These are phyloP conservation scores for Rutstroemia sp. DNA, from an alignment of 2,329 filamentous ascomycete species.

Conservation along the genomic window DNA sequence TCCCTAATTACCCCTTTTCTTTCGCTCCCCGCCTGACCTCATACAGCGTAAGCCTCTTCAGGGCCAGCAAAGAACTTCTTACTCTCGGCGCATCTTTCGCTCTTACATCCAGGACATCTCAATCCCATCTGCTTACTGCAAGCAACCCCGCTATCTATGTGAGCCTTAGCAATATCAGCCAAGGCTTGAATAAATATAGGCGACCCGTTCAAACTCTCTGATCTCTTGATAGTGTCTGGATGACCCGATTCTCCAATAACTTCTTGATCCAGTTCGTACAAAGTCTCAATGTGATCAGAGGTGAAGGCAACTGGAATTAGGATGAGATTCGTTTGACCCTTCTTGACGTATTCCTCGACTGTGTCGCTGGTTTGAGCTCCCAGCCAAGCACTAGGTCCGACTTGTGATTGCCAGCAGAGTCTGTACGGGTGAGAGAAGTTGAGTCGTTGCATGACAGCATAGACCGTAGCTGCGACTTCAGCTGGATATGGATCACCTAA, in stretches of 20 bases:
- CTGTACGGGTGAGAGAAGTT: slow-evolving; percentile 86
- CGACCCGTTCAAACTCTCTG: slow-evolving; percentile 86
- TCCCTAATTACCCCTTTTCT: background rate
- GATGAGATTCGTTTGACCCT: slow-evolving; percentile 85
- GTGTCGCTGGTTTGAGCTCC: slow-evolving; percentile 88
- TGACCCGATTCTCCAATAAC: slow-evolving; percentile 84
- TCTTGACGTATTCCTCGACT: slow-evolving; percentile 80
- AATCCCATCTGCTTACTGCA: slow-evolving; percentile 83
- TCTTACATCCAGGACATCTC: slow-evolving; percentile 89
- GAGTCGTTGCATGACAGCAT: slow-evolving; percentile 91
- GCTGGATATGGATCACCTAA: slow-evolving; percentile 86
- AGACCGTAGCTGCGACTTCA: slow-evolving; percentile 91
- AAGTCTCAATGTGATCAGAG: slow-evolving; percentile 96
- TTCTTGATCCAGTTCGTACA: slow-evolving; percentile 90
- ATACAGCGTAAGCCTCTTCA: slow-evolving; percentile 15
- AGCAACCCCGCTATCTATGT: slow-evolving; percentile 59
- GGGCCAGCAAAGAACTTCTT: slow-evolving; percentile 53
- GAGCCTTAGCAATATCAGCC: slow-evolving; percentile 76
- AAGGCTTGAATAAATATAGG: slow-evolving; percentile 85
- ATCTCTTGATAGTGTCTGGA: slow-evolving; percentile 75
- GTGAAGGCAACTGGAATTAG: slow-evolving; percentile 96
- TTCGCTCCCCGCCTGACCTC: background rate
- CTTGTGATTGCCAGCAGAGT: slow-evolving; percentile 96
- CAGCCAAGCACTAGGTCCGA: slow-evolving; percentile 90
- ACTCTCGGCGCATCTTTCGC: slow-evolving; percentile 74